Base-by-base conservation (phyloP, 371 early-diverging fungal genomes). In the Apophysomyces elegans region DNA sequence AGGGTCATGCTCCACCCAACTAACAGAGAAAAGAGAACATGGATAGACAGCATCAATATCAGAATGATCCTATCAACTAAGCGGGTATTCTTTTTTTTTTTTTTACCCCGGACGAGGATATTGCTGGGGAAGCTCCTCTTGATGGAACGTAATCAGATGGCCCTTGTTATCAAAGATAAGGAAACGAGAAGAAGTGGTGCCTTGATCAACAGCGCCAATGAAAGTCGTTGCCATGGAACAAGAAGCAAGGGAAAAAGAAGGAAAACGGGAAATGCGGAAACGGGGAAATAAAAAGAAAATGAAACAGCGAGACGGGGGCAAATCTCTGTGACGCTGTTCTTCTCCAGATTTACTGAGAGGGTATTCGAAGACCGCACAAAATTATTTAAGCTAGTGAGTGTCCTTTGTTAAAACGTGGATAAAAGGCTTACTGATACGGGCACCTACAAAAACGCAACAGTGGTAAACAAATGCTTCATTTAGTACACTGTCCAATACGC, bases 151-250 rank as follows among this genome's bases (percentile, higher is more conserved):
- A 26, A 95, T 86, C 4, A 94, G 79, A 54, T 79, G 69, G 56
- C 95, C 96, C 21, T 77, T 73, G 50, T 78, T 65, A 74, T 96
- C 90, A 76, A 97, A 96, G 64, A 97, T 86, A 54, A 97, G 88
- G 79, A 96, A 95, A 14, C 97, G 85, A 37, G 96, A 87, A 26
- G 94, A 93, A 13, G 92, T 89, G 13, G 97, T 97, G 72, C 97
- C 97, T 78, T 97, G 95, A 80, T 97, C 97, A 64, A 97, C 91
- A 67, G 97, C 85, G 56, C 93, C 95, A 50, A 97, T 74, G 73
- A 88, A 89, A 37, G 77, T 64, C 7, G 80, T 70, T 72, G 69
- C 72, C n/a, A 50, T 50, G 8, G 54, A 50, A 50, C n/a, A 45
- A 45, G 16, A 13, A 13, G 13, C 46, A 37, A 37, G 13, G 46